Conservation (phyloP, 2,329 filamentous ascomycete genomes). For the Tympanopsis confertula region DNA sequence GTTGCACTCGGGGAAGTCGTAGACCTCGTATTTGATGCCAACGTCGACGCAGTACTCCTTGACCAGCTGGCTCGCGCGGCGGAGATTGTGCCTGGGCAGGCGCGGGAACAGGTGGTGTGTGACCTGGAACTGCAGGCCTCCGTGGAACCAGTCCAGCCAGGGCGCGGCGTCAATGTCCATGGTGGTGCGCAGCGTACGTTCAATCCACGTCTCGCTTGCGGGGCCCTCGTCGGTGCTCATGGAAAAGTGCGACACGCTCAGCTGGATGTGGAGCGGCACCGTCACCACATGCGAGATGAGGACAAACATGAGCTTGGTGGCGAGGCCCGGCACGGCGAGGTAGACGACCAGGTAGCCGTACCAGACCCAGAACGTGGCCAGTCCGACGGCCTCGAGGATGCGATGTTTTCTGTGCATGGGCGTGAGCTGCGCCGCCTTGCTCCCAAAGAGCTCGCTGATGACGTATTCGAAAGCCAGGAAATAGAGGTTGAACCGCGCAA, state of each 20-base stretch:
- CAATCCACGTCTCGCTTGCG: conserved; percentile 52
- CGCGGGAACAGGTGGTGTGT: conserved; percentile 61
- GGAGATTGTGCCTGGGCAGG: conserved; percentile 56
- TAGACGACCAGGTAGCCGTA: conserved; percentile 57
- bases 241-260: conserved; percentile 62
- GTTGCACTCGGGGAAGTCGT: conserved; percentile 53
- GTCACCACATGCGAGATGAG: conserved; percentile 53
- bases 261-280: conserved; percentile 60
- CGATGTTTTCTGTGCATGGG: too few species aligned
- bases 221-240: conserved; percentile 59
- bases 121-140: conserved; percentile 62
- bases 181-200: conserved; percentile 59
- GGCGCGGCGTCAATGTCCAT: conserved; percentile 64
- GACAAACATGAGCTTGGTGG: conserved; percentile 46
- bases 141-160: conserved; percentile 64
- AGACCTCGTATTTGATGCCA: conserved; percentile 47
- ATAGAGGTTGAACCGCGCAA: conserved; percentile 55
- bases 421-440: too few species aligned
- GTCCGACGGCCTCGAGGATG: conserved; percentile 45
- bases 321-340: conserved; percentile 43
- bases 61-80: conserved; percentile 45
- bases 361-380: conserved; percentile 54
- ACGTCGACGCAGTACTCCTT: conserved; percentile 52
- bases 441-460: conserved; percentile 32
- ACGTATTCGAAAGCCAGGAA: background rate